Percentiles rank a stretch among this genome's conserved stretches.
Conservation (phyloP, 257 asterid genomes). For the Euphrasia confusa region DNA sequence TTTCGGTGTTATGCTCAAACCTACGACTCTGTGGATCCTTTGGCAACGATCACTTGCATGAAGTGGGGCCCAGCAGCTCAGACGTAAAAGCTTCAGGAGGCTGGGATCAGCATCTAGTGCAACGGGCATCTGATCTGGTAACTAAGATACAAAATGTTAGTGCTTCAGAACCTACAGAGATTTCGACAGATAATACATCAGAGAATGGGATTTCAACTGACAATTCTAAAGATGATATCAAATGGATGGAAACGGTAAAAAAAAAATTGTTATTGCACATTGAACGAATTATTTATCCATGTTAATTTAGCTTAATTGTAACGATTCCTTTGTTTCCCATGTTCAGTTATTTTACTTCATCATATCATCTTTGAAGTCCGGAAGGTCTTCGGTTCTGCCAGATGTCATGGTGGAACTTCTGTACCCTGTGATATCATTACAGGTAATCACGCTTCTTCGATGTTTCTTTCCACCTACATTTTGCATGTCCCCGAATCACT, state of each 20-base stretch:
- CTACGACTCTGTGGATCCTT: constrained; percentile 60
- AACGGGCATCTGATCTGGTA: constrained; percentile 71
- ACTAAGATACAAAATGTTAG: constrained; percentile 55
- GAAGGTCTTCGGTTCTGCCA: constrained; percentile 84
- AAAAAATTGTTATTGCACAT: constrained; percentile 24
- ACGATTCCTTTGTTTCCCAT: constrained; percentile 26
- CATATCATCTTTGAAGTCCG: constrained; percentile 90
- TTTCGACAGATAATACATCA: constrained; percentile 31
- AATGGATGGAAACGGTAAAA: constrained; percentile 99
- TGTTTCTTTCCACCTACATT: constrained; percentile 6
- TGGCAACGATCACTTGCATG: constrained; percentile 34
- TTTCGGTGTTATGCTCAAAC: constrained; percentile 87
- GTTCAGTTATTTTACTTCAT: constrained; percentile 86
- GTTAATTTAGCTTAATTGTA: constrained; percentile 20
- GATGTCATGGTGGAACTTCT: constrained; percentile 90
- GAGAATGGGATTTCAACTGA: constrained; percentile 53
- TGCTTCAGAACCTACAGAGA: constrained; percentile 54
- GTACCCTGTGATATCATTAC: constrained; percentile 82
- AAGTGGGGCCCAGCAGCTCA: constrained; percentile 33
- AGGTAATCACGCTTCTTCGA: constrained; percentile 47
- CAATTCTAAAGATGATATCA: constrained; percentile 67
- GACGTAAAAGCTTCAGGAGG: constrained; percentile 30
- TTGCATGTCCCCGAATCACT: constrained; percentile 20
- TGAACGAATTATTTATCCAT: constrained; percentile 6
- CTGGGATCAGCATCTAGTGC: constrained; percentile 65